phyloP scores from a whole-genome alignment of 2,329 filamentous ascomycete species.

The Sclerotinia borealis region DNA sequence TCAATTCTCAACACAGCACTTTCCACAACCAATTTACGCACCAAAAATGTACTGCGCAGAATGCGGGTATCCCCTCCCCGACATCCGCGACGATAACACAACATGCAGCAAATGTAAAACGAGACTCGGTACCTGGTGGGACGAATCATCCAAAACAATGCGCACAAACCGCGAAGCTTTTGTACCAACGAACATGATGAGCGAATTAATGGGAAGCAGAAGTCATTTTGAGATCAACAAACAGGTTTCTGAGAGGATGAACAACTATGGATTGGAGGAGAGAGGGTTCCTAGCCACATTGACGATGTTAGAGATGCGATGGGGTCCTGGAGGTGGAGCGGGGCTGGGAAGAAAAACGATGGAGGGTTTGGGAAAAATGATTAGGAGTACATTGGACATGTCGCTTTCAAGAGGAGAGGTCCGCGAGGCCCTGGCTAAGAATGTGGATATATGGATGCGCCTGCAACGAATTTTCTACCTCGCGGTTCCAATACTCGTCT shows the following conservation, averaged over 20 bases:
- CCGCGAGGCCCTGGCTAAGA: conserved; percentile 53
- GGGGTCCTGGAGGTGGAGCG: conserved; percentile 51
- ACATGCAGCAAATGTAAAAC: conserved; percentile 32
- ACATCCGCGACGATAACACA: conserved; percentile 23
- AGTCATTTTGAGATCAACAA: conserved; percentile 11
- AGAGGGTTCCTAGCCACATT: conserved; percentile 55
- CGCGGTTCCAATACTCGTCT: conserved; percentile 54
- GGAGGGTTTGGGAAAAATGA: conserved; percentile 49
- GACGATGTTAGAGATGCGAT: conserved; percentile 46
- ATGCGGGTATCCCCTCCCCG: conserved; percentile 28
- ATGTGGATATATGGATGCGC: conserved; percentile 61
- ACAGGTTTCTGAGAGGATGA: conserved; percentile 22
- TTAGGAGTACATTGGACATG: conserved; percentile 56
- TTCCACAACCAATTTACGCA: background rate
- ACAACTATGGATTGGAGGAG: conserved; percentile 53
- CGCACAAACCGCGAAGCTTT: conserved; percentile 30
- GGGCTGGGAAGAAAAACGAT: conserved; percentile 50
- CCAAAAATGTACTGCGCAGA: conserved; percentile 28
- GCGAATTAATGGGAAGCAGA: conserved; percentile 8
- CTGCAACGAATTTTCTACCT: conserved; percentile 55
- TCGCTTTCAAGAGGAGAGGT: conserved; percentile 54
- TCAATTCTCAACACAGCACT: background rate
- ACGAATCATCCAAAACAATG: conserved; percentile 28
- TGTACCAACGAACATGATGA: conserved; percentile 12
- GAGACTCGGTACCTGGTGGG: conserved; percentile 30